A percentile compares a stretch with the other conserved stretches of the same genome.
Conservation (phyloP, 352 stramenopile genomes). For the Pythium rhizo-oryzae region DNA sequence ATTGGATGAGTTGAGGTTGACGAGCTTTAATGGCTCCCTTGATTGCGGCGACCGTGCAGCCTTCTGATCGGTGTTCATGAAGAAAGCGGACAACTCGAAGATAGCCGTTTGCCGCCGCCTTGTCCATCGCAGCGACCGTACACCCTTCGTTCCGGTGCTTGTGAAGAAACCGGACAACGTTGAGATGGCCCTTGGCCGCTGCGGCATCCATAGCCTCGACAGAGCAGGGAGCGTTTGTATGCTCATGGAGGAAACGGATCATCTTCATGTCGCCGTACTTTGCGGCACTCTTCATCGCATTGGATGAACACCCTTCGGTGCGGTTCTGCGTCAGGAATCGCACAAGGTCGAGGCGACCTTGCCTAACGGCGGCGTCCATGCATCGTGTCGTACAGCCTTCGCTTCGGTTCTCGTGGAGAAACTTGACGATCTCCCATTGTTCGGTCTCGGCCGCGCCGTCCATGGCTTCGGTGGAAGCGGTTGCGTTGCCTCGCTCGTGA, state of each 20-base stretch:
- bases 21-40: not conserved
- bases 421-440: not conserved
- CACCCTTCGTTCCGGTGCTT: not conserved
- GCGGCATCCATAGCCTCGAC: not conserved
- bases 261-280: too few species aligned
- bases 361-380: not conserved
- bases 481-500: too few species aligned
- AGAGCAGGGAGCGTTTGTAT: not conserved
- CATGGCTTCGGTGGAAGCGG: not conserved
- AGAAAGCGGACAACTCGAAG: not conserved
- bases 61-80: not conserved
- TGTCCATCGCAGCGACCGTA: not conserved
- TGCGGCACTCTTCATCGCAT: too few species aligned
- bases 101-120: not conserved
- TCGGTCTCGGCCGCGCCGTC: not conserved
- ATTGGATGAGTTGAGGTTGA: not conserved
- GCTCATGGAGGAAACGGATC: not conserved
- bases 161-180: not conserved
- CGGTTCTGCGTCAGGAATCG: not conserved
- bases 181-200: not conserved
- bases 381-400: not conserved
- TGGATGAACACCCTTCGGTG: not conserved
- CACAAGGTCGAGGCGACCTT: not conserved
- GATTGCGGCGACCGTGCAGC: not conserved
- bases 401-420: not conserved